A percentile compares a stretch with the other conserved stretches of the same genome.
These are phyloP conservation scores for Coemansia sp. DNA, from an alignment of 192 early-diverging fungal genomes.

Conservation along the genomic window DNA sequence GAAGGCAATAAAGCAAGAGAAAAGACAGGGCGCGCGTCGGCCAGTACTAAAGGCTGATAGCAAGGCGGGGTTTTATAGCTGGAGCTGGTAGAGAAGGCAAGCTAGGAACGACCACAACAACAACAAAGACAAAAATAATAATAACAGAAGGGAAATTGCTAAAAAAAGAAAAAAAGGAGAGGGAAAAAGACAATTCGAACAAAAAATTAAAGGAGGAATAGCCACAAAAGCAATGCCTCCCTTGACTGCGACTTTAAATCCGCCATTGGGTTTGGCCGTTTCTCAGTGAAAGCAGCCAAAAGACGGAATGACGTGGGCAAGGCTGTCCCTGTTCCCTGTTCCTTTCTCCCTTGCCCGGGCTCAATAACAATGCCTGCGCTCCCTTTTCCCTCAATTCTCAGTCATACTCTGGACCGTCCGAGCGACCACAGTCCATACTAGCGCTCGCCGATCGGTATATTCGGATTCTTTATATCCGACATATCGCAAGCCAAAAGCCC, in stretches of 20 bases:
- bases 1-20: conserved; percentile 1
- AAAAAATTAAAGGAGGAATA: neutral
- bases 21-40: conserved; percentile 1
- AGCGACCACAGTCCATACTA: neutral
- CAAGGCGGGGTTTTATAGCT: neutral
- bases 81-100: neutral
- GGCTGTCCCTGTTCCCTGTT: neutral
- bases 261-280: neutral
- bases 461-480: neutral
- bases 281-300: neutral
- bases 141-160: conserved; percentile 6
- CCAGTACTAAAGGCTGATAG: neutral
- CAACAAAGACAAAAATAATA: neutral
- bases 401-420: neutral
- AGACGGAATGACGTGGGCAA: neutral
- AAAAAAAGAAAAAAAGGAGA: neutral
- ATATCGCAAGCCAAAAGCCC: neutral
- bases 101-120: neutral
- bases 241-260: neutral
- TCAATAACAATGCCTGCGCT: neutral
- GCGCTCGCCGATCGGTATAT: neutral
- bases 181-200: neutral
- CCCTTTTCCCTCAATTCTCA: neutral
- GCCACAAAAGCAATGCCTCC: neutral
- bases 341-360: neutral